These are phyloP conservation scores for Solioccasus polychromus DNA, from an alignment of 768 basidiomycete genomes.

Conservation along the genomic window DNA sequence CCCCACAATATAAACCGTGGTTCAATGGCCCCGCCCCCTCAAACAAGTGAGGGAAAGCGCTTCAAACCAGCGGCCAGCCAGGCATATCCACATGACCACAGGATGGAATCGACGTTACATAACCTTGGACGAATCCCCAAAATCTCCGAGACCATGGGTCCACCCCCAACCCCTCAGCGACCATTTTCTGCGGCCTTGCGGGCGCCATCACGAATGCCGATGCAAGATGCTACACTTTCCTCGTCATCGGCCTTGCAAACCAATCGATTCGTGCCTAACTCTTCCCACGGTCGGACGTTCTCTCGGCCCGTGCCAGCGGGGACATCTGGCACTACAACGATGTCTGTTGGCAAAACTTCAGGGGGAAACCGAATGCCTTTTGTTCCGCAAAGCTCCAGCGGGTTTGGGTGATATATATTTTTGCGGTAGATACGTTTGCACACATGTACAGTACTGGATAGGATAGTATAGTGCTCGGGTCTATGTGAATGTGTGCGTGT, in stretches of 20 bases:
- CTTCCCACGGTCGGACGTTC: constrained; percentile 24
- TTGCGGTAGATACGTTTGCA: constrained; percentile 5
- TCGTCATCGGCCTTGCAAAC: constrained; percentile 18
- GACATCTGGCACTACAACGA: constrained; percentile 27
- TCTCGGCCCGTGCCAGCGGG: constrained; percentile 14
- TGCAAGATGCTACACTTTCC: constrained; percentile 11
- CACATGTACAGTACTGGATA: too few species aligned
- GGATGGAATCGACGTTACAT: constrained; percentile 11
- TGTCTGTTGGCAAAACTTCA: constrained; percentile 16
- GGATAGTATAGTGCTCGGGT: too few species aligned
- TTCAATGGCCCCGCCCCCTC: constrained; percentile 32
- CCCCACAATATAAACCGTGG: constrained; percentile 33
- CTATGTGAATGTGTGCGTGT: constrained; percentile 9
- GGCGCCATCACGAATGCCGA: constrained; percentile 26
- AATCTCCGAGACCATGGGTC: constrained; percentile 41
- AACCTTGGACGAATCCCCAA: constrained; percentile 21
- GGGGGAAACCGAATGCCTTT: constrained; percentile 56
- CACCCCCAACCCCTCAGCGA: constrained; percentile 49
- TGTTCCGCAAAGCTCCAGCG: constrained; percentile 34
- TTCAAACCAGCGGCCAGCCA: constrained; percentile 24
- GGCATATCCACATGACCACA: constrained; percentile 9
- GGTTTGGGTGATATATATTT: constrained; percentile 26
- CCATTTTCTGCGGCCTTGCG: constrained; percentile 22
- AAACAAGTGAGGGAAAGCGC: constrained; percentile 18
- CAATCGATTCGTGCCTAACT: constrained; percentile 31